These are phyloP conservation scores for Diaporthe velutina DNA, from an alignment of 2,329 filamentous ascomycete species.

Conservation along the genomic window DNA sequence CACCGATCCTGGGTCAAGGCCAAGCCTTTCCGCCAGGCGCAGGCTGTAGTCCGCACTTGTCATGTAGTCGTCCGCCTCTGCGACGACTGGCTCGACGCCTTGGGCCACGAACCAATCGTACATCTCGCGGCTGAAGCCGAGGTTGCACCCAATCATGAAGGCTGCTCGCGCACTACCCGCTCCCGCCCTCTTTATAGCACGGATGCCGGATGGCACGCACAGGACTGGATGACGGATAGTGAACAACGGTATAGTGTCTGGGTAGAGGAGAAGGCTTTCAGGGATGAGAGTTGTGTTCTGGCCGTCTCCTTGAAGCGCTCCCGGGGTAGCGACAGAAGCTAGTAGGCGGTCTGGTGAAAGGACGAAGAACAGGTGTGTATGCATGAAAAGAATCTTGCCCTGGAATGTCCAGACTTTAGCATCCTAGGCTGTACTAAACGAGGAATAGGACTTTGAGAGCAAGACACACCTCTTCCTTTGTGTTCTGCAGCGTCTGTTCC, in stretches of 20 bases:
- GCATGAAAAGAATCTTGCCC: conserved; percentile 11
- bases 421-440: not conserved
- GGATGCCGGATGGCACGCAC: not conserved
- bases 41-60: not conserved
- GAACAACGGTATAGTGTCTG: conserved; percentile 14
- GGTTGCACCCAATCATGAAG: not conserved
- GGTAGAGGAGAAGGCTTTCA: not conserved
- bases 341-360: not conserved
- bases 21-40: not conserved
- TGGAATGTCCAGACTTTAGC: not conserved
- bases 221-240: not conserved
- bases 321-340: not conserved
- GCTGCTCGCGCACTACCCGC: not conserved
- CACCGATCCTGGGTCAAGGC: not conserved
- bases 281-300: not conserved
- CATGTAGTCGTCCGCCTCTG: conserved; percentile 12
- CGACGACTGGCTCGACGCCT: not conserved
- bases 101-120: conserved; percentile 1
- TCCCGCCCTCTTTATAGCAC: not conserved
- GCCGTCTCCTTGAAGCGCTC: not conserved
- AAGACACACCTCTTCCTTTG: not conserved
- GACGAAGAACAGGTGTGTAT: not conserved
- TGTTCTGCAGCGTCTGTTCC: not conserved
- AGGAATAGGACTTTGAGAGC: not conserved
- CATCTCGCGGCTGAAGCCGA: not conserved